Evolutionary conservation across 2,329 filamentous ascomycete species (phyloP), one percentile per base, ranked within the genome.

Genomic region (Penicillium palitans): DNA sequence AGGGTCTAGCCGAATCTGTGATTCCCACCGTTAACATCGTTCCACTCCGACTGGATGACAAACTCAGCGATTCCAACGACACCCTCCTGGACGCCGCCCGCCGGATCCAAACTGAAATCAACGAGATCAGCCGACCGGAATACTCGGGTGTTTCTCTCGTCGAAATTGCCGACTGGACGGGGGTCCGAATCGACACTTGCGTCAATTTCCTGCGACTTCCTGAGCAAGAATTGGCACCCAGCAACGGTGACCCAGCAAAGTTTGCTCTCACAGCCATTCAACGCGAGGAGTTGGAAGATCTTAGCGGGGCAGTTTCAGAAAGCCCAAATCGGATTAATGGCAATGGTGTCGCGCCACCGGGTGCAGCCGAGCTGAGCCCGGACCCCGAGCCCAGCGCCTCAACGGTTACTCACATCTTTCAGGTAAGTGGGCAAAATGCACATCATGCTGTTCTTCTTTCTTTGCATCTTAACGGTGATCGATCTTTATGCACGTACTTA

Each of bases 1-100:
- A 81, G 3, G 76, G 81, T 3, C 70, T 86, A 1, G 76, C 83
- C 2, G 70, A 78, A 0, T 76, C 84, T 2, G 65, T 82, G 0
- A 87, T 85, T 33, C 92, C 93, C 0, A 95, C 90, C 0, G 80
- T 97, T 21, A 93, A 90, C 64, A 80, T 97, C 4, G 81, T 96
- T 2, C 91, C 92, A 0, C 74, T 97, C 0, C 80, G 81, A 12
- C 82, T 95, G 2, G 69, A 68, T 25, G 52, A 70, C 39, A 62
- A 63, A 52, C 29, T 61, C 31, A 59, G 51, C 39, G 31, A 72
- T 6, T 62, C 65, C 5, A 46, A 55, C 0, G 62, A 71, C 3
- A 54, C 68, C 3, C 60, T 90, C 0, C 25, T 81, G 2, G 74
- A 79, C 0, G 61, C 86, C 0, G 91, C 91, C 0, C 71, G 62